phyloP scores from a whole-genome alignment of 768 basidiomycete genomes.

The Tylopilus sp. region DNA sequence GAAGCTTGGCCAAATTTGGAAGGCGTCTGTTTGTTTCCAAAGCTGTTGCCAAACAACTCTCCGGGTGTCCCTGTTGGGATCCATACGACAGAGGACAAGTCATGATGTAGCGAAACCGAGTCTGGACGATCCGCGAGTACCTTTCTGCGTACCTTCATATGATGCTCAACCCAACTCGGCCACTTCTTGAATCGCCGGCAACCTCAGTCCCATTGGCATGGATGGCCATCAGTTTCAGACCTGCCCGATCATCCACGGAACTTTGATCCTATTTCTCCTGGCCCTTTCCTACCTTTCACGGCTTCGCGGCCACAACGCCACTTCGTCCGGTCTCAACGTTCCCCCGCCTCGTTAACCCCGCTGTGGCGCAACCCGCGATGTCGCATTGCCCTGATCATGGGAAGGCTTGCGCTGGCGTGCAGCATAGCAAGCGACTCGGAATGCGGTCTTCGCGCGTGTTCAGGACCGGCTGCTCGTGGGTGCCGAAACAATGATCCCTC shows the following conservation, averaged over 20 bases:
- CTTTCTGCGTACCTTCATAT: not conserved
- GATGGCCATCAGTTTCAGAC: constrained; percentile 9
- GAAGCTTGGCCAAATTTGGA: constrained; percentile 10
- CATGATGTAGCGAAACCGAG: no score
- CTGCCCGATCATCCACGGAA: constrained; percentile 6
- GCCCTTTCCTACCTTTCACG: not conserved
- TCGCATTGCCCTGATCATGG: constrained; percentile 14
- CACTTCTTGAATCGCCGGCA: not conserved
- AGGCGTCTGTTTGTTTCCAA: constrained; percentile 29
- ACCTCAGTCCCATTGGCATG: constrained; percentile 3
- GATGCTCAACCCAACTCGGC: not conserved
- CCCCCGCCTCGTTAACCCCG: constrained; percentile 12
- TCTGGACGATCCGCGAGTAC: not conserved
- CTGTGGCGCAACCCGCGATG: not conserved
- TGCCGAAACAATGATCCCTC: constrained; percentile 1
- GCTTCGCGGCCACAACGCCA: not conserved
- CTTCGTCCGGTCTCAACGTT: not conserved
- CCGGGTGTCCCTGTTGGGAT: no score
- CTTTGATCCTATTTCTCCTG: not conserved
- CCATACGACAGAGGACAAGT: no score
- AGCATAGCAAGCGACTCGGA: not conserved
- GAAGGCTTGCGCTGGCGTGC: constrained; percentile 4
- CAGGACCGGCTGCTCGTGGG: constrained; percentile 7
- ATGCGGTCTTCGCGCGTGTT: not conserved
- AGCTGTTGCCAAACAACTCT: constrained; percentile 26